These are phyloP conservation scores for Pichia sp. DNA, from an alignment of 1,139 yeast genomes.

Conservation along the genomic window DNA sequence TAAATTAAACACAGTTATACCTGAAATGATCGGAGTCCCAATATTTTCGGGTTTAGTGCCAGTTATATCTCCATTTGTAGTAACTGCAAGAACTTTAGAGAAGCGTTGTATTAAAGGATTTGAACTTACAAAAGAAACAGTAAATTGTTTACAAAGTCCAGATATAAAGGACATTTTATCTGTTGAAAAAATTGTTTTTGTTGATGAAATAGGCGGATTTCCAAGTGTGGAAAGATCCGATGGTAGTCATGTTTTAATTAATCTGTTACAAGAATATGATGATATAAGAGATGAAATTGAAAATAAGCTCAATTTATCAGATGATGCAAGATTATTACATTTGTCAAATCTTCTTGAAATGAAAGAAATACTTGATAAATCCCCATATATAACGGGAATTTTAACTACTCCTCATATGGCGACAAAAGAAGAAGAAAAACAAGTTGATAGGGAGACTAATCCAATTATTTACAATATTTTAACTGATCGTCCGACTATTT, in stretches of 20 bases:
- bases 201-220: slow-evolving; percentile 82
- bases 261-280: slow-evolving; percentile 73
- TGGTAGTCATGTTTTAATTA: slow-evolving; percentile 83
- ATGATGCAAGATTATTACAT: slow-evolving; percentile 44
- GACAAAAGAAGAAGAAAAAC: slow-evolving; percentile 51
- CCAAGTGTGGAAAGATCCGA: slow-evolving; percentile 79
- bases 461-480: slow-evolving; percentile 84
- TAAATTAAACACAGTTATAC: slow-evolving; percentile 25
- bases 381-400: slow-evolving; percentile 43
- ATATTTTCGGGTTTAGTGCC: slow-evolving; percentile 45
- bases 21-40: slow-evolving; percentile 34
- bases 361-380: slow-evolving; percentile 40
- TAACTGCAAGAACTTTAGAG: slow-evolving; percentile 35
- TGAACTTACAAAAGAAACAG: slow-evolving; percentile 32
- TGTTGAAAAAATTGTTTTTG: slow-evolving; percentile 72
- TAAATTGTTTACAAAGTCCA: slow-evolving; percentile 26
- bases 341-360: slow-evolving; percentile 48
- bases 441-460: slow-evolving; percentile 54
- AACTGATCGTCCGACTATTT: slow-evolving; percentile 87
- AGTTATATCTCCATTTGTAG: slow-evolving; percentile 53
- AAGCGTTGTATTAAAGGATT: slow-evolving; percentile 34
- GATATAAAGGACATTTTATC: slow-evolving; percentile 34
- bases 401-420: slow-evolving; percentile 46
- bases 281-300: slow-evolving; percentile 58
- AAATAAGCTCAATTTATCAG: slow-evolving; percentile 42